A percentile compares a stretch with the other conserved stretches of the same genome.
phyloP scores from a whole-genome alignment of 2,329 filamentous ascomycete species.

The Cryphonectria carpinicola region DNA sequence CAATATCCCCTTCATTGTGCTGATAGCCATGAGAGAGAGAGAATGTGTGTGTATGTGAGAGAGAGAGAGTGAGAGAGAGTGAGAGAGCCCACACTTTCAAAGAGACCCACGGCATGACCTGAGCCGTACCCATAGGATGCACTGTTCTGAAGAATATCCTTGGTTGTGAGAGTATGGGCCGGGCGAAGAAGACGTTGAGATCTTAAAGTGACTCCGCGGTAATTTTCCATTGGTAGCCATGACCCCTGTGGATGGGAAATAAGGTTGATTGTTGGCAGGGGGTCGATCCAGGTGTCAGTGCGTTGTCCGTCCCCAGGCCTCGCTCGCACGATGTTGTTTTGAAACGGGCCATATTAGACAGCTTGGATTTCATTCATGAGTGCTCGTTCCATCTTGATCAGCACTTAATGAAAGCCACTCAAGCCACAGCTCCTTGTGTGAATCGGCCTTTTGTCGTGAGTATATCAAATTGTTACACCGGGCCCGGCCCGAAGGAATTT shows the following conservation, averaged over 20 bases:
- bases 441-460: background rate
- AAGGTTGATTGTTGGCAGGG: constrained; percentile 18
- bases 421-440: constrained; percentile 10
- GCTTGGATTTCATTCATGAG: background rate
- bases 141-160: background rate
- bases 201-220: background rate
- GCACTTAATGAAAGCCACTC: background rate
- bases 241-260: constrained; percentile 16
- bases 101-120: background rate
- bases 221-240: constrained; percentile 1
- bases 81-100: background rate
- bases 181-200: background rate
- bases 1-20: background rate
- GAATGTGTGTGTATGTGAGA: no score
- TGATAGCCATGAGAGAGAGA: background rate
- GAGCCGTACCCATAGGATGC: background rate
- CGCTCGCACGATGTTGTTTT: constrained; percentile 9
- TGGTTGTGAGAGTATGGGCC: background rate
- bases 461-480: background rate
- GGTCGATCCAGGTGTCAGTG: constrained; percentile 9
- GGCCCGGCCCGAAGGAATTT: background rate
- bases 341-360: constrained; percentile 13
- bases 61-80: background rate
- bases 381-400: background rate
- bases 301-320: background rate